Base-by-base conservation (phyloP, 2,329 filamentous ascomycete species). In the Stachybotrys chartarum region DNA sequence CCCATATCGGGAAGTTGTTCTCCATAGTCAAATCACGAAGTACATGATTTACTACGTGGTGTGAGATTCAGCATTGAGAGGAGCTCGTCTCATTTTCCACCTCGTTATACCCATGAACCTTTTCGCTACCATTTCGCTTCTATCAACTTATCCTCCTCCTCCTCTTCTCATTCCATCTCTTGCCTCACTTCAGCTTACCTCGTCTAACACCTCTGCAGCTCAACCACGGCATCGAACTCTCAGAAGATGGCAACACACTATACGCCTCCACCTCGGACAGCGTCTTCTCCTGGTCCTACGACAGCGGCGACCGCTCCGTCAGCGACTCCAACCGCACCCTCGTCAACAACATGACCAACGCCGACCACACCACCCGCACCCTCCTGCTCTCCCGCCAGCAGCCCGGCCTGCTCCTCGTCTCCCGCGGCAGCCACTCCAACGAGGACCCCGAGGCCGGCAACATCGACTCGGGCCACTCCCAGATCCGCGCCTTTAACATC, bases 261-360 rank as follows among this genome's bases (percentile, higher is more conserved):
- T 84, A 81, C 61, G 79, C 78, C 16, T 89, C 86, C 0, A 80
- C 78, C 2, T 65, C 76, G 6, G 74, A 80, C 51, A 72, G 75
- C n/a, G 84, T 88, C 39, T 86, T 77, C 64, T 73, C 81, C 2
- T 91, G 85, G 83, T 66, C 75, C 31, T 91, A 91, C 66, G 77
- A 88, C 64, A 70, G 80, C n/a, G 64, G 68, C 3, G 69, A 74
- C 8, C 74, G 72, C 51, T 77, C 78, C 5, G 75, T 82, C 48
- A 59, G 57, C 24, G 60, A 65, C 49, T 60, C 64, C 53, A 77
- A 75, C 52, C 74, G 74, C 56, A 81, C 78, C 3, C 57, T 91
- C 5, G 73, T 91, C 50, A 73, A 72, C 44, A 82, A 83, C 60
- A 89, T 90, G 85, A 75, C 63, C 61, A 79, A 78, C 56, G 68